phyloP scores from a whole-genome alignment of 352 stramenopile genomes.

The Blastocystis sp. region DNA sequence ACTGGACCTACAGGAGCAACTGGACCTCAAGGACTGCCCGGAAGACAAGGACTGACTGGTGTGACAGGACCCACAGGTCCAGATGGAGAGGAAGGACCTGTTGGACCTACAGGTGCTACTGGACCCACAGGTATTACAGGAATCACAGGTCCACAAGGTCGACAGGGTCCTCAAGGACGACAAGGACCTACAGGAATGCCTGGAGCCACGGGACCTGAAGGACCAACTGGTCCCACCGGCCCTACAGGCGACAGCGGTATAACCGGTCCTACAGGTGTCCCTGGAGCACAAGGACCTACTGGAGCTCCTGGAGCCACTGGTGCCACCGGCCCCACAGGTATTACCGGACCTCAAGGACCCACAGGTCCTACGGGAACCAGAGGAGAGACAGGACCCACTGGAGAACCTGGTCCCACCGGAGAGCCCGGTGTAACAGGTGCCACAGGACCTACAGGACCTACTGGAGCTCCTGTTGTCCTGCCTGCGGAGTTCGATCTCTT shows the following conservation, averaged over 20 bases:
- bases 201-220: neutral
- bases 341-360: neutral
- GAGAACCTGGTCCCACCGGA: neutral
- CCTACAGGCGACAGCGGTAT: neutral
- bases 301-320: neutral
- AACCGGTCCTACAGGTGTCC: neutral
- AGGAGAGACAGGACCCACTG: neutral
- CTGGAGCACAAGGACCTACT: neutral
- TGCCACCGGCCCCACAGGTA: neutral
- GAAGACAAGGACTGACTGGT: neutral
- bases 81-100: neutral
- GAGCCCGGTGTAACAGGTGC: neutral
- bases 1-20: neutral
- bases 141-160: neutral
- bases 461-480: neutral
- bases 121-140: neutral
- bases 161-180: neutral
- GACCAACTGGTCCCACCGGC: neutral
- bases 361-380: neutral
- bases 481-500: neutral
- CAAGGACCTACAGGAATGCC: neutral
- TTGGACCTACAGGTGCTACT: neutral
- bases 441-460: neutral
- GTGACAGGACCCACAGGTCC: neutral
- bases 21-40: neutral